These are phyloP conservation scores for Botrytis deweyae DNA, from an alignment of 2,329 filamentous ascomycete species.

Conservation along the genomic window DNA sequence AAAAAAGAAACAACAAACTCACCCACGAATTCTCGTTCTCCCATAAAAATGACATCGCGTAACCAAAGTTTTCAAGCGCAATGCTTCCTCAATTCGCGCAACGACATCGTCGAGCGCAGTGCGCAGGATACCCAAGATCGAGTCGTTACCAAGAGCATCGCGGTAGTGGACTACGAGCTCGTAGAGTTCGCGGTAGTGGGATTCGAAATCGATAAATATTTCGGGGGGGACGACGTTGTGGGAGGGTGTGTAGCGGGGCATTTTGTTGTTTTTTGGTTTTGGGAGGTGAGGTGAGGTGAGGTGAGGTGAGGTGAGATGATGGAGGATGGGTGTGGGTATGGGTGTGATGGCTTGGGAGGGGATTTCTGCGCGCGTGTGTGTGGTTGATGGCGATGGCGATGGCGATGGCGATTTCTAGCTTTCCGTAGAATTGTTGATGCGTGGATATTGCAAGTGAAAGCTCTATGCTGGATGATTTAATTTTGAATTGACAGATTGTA, in stretches of 20 bases:
- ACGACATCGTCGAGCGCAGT: not conserved
- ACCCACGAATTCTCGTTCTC: not conserved
- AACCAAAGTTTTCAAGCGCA: not conserved
- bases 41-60: not conserved
- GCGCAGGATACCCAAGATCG: not conserved
- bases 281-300: too few species aligned
- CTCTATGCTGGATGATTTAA: rapidly evolving
- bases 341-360: not conserved
- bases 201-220: not conserved
- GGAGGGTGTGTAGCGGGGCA: not conserved
- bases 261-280: not conserved
- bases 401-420: not conserved
- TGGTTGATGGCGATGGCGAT: not conserved
- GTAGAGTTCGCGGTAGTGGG: not conserved
- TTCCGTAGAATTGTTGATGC: rapidly evolving
- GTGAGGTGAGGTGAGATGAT: not conserved
- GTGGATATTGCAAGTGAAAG: rapidly evolving
- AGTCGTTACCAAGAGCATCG: not conserved
- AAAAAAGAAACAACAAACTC: not conserved
- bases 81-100: not conserved
- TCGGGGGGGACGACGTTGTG: not conserved
- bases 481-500: too few species aligned
- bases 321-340: not conserved
- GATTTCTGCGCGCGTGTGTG: rapidly evolving
- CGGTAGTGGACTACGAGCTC: not conserved